Evolutionary conservation across 1,284 basidiomycete species (phyloP).

Genomic region (Pseudozyma hubeiensis): DNA sequence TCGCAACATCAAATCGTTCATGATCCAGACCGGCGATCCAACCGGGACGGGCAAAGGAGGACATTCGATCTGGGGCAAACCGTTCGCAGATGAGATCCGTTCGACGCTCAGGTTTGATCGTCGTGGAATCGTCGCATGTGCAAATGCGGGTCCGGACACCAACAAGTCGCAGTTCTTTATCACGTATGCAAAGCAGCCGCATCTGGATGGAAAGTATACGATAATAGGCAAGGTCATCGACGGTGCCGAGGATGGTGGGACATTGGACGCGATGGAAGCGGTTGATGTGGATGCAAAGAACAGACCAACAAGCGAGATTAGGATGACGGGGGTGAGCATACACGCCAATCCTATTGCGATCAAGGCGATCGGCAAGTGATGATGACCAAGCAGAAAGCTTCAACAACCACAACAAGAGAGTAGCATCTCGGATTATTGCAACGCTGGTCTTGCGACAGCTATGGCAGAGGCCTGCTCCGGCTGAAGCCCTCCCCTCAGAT

Average conservation of each 20-base stretch:
- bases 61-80: constrained; percentile 91
- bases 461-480: no score
- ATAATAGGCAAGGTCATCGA: constrained; percentile 66
- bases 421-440: background rate
- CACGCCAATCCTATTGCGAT: constrained; percentile 95
- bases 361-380: constrained; percentile 45
- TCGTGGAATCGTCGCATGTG: constrained; percentile 65
- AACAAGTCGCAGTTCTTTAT: constrained; percentile 67
- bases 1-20: constrained; percentile 75
- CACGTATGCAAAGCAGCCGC: constrained; percentile 63
- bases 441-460: no score
- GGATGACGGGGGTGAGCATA: constrained; percentile 83
- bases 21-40: constrained; percentile 97
- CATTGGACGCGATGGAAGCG: constrained; percentile 73
- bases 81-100: constrained; percentile 93
- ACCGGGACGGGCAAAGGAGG: constrained; percentile 95
- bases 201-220: constrained; percentile 65
- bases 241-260: constrained; percentile 61
- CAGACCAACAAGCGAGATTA: constrained; percentile 85
- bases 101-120: constrained; percentile 56
- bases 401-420: no score
- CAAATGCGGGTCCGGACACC: constrained; percentile 66
- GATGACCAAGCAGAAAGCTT: no score
- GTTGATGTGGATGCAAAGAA: constrained; percentile 91
- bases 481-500: no score